Evolutionary conservation across 768 basidiomycete species (phyloP).

Genomic region (Leccinum rimulosum): DNA sequence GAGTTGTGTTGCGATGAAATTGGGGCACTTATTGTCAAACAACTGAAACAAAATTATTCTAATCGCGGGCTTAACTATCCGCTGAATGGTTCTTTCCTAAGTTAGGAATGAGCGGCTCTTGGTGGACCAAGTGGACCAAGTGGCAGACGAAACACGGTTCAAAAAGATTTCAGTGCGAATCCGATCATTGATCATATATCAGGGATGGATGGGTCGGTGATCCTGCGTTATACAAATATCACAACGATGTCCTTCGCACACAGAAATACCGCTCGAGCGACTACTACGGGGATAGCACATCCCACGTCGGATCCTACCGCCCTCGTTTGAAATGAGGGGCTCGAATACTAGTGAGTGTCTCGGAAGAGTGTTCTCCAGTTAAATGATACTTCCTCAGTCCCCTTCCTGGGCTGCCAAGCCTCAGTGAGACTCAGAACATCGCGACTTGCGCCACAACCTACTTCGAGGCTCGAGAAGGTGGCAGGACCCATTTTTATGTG

Average conservation of each 20-base stretch:
- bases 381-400: too few relatives aligned
- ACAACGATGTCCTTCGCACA: constrained; percentile 1
- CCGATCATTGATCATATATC: constrained; percentile 10
- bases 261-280: neutral
- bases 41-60: constrained; percentile 1
- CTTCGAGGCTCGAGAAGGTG: too few relatives aligned
- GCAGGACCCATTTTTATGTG: too few relatives aligned
- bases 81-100: constrained; percentile 16
- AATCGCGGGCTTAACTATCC: constrained; percentile 4
- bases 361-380: too few relatives aligned
- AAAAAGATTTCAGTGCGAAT: constrained; percentile 72
- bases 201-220: constrained; percentile 65
- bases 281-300: neutral
- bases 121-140: too few relatives aligned
- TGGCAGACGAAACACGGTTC: constrained; percentile 57
- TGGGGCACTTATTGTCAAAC: constrained; percentile 9
- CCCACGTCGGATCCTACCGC: neutral
- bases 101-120: constrained; percentile 64
- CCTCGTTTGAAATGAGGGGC: too few relatives aligned
- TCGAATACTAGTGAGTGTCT: too few relatives aligned
- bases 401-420: too few relatives aligned
- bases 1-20: constrained; percentile 6
- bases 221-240: constrained; percentile 3
- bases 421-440: too few relatives aligned
- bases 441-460: too few relatives aligned